A percentile compares a stretch with the other conserved stretches of the same genome.
phyloP scores from a whole-genome alignment of 495 filamentous ascomycete genomes.

The Neurospora sp. region DNA sequence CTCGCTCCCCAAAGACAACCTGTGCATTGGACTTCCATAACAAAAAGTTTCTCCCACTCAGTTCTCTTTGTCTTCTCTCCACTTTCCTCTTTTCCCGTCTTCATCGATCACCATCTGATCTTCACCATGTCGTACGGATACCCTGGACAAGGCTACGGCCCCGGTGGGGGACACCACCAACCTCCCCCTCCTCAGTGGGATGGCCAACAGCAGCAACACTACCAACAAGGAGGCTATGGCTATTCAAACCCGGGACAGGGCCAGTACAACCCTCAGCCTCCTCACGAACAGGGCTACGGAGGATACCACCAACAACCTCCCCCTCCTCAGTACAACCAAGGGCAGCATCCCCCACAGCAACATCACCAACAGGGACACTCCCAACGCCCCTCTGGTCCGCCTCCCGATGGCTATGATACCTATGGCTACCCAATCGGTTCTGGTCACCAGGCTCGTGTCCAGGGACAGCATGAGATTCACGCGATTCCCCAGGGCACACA shows the following conservation, averaged over 20 bases:
- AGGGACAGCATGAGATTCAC: slow-evolving; percentile 27
- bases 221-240: slow-evolving; percentile 8
- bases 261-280: slow-evolving; percentile 11
- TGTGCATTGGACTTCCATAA: not conserved
- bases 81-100: not conserved
- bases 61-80: not conserved
- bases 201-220: slow-evolving; percentile 4
- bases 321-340: slow-evolving; percentile 8
- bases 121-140: slow-evolving; percentile 21
- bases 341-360: slow-evolving; percentile 9
- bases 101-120: not conserved
- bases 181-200: slow-evolving; percentile 17
- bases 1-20: not conserved
- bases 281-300: slow-evolving; percentile 7
- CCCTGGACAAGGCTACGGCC: slow-evolving; percentile 24
- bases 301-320: slow-evolving; percentile 9
- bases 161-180: slow-evolving; percentile 9
- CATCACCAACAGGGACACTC: slow-evolving; percentile 16
- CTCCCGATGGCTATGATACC: slow-evolving; percentile 23
- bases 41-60: not conserved
- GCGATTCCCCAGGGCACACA: slow-evolving; percentile 37
- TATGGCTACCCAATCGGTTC: slow-evolving; percentile 30
- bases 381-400: slow-evolving; percentile 24
- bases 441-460: not conserved
- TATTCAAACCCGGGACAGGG: slow-evolving; percentile 18